Base-by-base conservation (phyloP, 2,329 filamentous ascomycete genomes). In the Trichoderma koningiopsis region DNA sequence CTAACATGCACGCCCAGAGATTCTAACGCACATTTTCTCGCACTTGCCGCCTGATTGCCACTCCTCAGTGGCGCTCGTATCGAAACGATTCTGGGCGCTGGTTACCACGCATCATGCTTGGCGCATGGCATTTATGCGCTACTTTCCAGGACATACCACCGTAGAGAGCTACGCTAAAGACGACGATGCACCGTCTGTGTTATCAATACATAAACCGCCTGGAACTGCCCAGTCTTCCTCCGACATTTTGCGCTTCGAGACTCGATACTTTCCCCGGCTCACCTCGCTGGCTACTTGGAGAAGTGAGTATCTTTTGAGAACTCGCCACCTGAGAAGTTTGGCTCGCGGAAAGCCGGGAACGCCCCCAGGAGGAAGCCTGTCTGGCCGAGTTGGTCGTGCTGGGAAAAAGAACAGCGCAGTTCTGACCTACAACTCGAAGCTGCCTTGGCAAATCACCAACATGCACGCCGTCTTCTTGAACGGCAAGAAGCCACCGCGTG, bases 91-190 rank as follows among this genome's bases (percentile, higher is more conserved):
- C 77, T 92, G 97, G 79, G 86, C 87, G 64, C 84, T 98, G 52
- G 91, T 98, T 68, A 97, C 93, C 5, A 95, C 92, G 1, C 93
- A 94, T 19, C 93, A 97, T 81, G 94, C 94, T 8, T 98, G 95
- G 95, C 89, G 93, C 72, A 92, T 94, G 77, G 95, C 94, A 6
- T 98, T 98, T 77, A 87, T 93, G 74, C 93, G 94, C 71, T 95
- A 90, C 81, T 99, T 98, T 74, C 93, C 93, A 0, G 94, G 92
- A 1, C 88, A 91, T 29, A 75, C 89, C 58, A 78, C 74, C 33
- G 74, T 79, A 27, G 72, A 77, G 27, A 70, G 68, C n/a, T 79
- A 78, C 58, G 68, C 72, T 4, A 74, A 73, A 19, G 79, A 81
- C 52, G 76, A 81, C 68, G 77, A 78, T 47, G 75, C 75, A 16